Conservation (phyloP, 176 grass and related monocot genomes). For the Lolium multiflorum region DNA sequence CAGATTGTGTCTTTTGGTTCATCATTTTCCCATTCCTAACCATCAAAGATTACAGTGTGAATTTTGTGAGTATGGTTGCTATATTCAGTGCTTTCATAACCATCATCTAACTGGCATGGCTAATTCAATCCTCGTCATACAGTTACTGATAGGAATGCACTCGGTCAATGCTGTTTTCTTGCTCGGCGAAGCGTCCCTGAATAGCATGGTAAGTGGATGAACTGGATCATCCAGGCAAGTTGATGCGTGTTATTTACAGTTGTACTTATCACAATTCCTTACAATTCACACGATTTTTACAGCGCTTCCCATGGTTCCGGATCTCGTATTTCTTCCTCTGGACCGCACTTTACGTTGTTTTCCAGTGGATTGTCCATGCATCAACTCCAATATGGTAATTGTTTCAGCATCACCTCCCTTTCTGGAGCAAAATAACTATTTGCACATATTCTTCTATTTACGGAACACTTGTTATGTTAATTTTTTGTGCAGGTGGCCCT, state of each 20-base stretch:
- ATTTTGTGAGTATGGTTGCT: constrained; percentile 64
- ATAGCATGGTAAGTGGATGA: constrained; percentile 69
- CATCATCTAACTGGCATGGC: background rate
- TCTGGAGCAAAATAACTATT: background rate
- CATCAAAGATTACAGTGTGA: constrained; percentile 83
- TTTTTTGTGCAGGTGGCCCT: constrained; percentile 83
- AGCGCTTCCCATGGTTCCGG: constrained; percentile 91
- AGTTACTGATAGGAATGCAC: constrained; percentile 94
- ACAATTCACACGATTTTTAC: background rate
- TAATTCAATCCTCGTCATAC: background rate
- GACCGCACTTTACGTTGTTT: constrained; percentile 73
- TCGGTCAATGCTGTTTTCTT: constrained; percentile 89
- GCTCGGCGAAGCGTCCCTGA: constrained; percentile 82
- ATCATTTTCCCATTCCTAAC: constrained; percentile 96
- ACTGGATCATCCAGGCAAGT: background rate
- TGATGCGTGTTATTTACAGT: background rate
- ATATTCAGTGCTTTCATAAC: background rate
- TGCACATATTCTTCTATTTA: background rate
- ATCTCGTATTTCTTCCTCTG: constrained; percentile 88
- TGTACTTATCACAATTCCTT: constrained; percentile 21
- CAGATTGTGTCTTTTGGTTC: constrained; percentile 98
- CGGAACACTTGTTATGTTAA: background rate
- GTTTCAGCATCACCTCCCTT: background rate
- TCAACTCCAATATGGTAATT: constrained; percentile 61
- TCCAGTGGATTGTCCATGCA: constrained; percentile 89